Base-by-base conservation (phyloP, 805 yeast genomes). In the Naumovozyma castellii region DNA sequence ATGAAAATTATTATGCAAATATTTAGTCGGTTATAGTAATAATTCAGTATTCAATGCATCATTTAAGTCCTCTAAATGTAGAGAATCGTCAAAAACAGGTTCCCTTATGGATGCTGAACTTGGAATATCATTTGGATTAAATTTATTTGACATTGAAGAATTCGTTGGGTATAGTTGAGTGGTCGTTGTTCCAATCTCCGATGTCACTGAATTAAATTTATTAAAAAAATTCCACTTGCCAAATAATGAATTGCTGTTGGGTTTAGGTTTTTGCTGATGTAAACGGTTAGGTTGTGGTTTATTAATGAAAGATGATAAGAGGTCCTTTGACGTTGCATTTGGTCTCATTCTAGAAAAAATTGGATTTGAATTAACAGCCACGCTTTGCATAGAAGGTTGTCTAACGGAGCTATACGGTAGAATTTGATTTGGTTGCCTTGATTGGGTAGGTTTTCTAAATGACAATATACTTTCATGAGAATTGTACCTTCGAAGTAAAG, bases 401-500 rank as follows among this genome's bases (percentile, higher is more conserved):
- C 32, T 29, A 9, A 29, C 13, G 5, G 32, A 13, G 32, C 14
- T 13, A 29, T 29, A 29, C 15, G 15, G 15, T 29, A n/a, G 14
- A 9, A 29, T 9, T 29, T 13, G 4, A 38, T n/a, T 27, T 30
- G 27, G 18, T 12, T 18, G 27, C 10, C 10, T 6, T 22, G 6
- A n/a, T 35, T 36, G 10, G 10, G 27, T 25, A 18, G 35, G 43
- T 37, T 41, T 28, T 20, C 40, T 45, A 2, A 18, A 38, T 2
- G 63, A 59, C 14, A 60, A 36, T 9, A 59, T 48, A 43, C 65
- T 59, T 38, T 60, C 64, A 40, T 59, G 60, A 3, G 65, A 60
- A 32, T 57, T 57, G 34, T 45, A 60, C 29, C 56, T 52, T 42
- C 63, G 39, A 5, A 60, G 35, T 14, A 55, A 53, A n/a, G 32